Base-by-base conservation (phyloP, 495 filamentous ascomycete species). In the Daldinia decipiens region DNA sequence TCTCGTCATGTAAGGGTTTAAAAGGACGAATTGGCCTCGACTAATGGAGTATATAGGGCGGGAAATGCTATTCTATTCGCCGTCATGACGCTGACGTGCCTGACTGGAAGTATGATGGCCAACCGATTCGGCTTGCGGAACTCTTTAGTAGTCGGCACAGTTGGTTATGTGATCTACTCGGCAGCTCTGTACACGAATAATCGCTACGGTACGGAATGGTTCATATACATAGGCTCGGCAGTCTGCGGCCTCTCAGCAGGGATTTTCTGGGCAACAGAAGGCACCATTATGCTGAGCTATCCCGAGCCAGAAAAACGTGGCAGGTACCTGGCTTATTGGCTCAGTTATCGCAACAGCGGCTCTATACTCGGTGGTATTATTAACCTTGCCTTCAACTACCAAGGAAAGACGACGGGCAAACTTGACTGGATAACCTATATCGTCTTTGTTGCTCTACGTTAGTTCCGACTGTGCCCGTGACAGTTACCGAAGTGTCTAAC, bases 261-360 rank as follows among this genome's bases (percentile, higher is more conserved):
- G 2, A 40, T 62, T 7, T 62, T 62, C 50, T 62, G 59, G 59
- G 59, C 47, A 39, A 62, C 59, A 21, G 59, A 62, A 47, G 59
- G 59, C 2, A 29, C 59, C 27, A 62, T 62, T 15, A 62, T 62
- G 47, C 47, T 62, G 34, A 62, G 47, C 15, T 62, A 62, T 62
- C 59, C 59, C 21, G 59, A 62, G 34, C 59, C 59, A 6, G 59
- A 62, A n/a, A 62, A 62, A 31, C 59, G 59, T 53, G 59, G 59
- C 38, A 53, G 59, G 43, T 62, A 62, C 32, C 39, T 62, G 5
- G 59, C 59, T 31, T 62, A 62, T 26, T 62, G 59, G 59, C 47
- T 62, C 12, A 62, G 59, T 21, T 62, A 62, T 54, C 59, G 59
- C 47, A 62, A 62, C 34, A 62, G 59, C 17, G 59, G 59, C 12